A percentile compares a stretch with the other conserved stretches of the same genome.
Conservation (phyloP, 805 yeast genomes). For the Suhomyces xylopsoci region DNA sequence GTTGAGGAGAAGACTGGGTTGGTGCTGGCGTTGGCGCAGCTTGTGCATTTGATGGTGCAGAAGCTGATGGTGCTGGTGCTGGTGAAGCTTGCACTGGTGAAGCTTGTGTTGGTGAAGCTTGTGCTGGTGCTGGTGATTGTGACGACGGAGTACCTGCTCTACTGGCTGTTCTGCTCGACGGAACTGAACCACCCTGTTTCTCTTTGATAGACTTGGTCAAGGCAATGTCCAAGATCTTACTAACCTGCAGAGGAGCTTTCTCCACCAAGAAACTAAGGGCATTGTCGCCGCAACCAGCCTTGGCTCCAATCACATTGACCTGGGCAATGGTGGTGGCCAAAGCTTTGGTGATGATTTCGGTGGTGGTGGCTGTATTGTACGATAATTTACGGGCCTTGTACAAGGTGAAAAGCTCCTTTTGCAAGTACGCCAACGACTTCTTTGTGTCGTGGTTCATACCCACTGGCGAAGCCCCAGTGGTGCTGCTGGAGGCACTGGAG, state of each 20-base stretch:
- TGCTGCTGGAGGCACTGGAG: slow-evolving; percentile 5
- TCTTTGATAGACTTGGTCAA: slow-evolving; percentile 70
- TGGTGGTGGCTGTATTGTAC: slow-evolving; percentile 76
- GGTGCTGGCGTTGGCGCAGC: background rate
- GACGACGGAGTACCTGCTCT: slow-evolving; percentile 12
- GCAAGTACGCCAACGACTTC: slow-evolving; percentile 76
- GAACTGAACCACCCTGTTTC: slow-evolving; percentile 27
- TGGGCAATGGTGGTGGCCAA: slow-evolving; percentile 91
- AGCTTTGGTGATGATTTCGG: slow-evolving; percentile 83
- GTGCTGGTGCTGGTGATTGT: background rate
- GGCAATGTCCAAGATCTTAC: slow-evolving; percentile 75
- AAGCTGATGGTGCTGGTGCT: background rate
- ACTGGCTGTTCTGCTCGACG: slow-evolving; percentile 12
- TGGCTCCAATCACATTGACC: slow-evolving; percentile 83
- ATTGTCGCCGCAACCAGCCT: slow-evolving; percentile 75
- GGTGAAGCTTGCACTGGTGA: background rate
- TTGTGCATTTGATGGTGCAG: background rate
- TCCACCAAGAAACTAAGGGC: slow-evolving; percentile 77
- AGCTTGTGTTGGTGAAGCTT: background rate
- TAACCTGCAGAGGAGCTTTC: slow-evolving; percentile 76
- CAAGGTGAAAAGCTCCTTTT: slow-evolving; percentile 77
- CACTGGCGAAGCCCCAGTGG: slow-evolving; percentile 10
- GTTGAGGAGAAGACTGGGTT: background rate
- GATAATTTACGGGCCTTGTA: slow-evolving; percentile 71
- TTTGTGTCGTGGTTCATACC: slow-evolving; percentile 56